Percentiles rank a stretch among this genome's conserved stretches.
phyloP scores from a whole-genome alignment of 2,329 filamentous ascomycete species.

The Fusarium begoniae region DNA sequence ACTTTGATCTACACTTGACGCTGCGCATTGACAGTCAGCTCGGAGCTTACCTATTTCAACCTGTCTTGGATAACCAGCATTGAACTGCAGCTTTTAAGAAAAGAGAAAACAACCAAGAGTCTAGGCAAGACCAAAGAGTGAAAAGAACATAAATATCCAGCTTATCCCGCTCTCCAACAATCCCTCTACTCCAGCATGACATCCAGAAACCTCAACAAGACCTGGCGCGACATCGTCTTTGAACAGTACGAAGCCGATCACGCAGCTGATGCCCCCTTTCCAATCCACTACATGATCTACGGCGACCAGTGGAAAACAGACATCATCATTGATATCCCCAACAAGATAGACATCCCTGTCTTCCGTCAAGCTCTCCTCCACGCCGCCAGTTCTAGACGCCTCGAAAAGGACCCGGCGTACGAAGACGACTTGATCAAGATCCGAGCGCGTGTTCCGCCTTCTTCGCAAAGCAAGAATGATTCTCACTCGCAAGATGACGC shows the following conservation, averaged over 20 bases:
- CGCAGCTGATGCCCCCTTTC: conserved; percentile 39
- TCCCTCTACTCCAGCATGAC: conserved; percentile 6
- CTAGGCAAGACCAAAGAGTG: accelerated
- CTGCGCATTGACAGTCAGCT: neutral
- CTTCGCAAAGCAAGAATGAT: neutral
- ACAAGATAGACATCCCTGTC: neutral
- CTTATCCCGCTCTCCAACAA: neutral
- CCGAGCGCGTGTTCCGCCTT: neutral
- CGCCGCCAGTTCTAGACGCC: neutral
- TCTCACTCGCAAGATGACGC: neutral
- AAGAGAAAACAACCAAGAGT: neutral
- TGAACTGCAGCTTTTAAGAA: neutral
- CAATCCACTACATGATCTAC: conserved; percentile 36
- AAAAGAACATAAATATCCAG: neutral
- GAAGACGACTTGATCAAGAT: neutral
- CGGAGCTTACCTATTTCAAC: neutral
- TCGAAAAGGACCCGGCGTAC: neutral
- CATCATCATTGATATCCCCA: neutral
- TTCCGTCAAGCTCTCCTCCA: conserved; percentile 1
- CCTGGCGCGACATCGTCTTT: conserved; percentile 24
- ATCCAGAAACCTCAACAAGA: conserved; percentile 27
- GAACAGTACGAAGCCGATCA: conserved; percentile 12
- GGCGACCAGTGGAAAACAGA: conserved; percentile 1
- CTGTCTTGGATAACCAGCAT: neutral
- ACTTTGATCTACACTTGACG: neutral